Percentiles rank a stretch among this genome's conserved stretches.
Conservation (phyloP, 257 asterid genomes). For the Phtheirospermum japonicum region DNA sequence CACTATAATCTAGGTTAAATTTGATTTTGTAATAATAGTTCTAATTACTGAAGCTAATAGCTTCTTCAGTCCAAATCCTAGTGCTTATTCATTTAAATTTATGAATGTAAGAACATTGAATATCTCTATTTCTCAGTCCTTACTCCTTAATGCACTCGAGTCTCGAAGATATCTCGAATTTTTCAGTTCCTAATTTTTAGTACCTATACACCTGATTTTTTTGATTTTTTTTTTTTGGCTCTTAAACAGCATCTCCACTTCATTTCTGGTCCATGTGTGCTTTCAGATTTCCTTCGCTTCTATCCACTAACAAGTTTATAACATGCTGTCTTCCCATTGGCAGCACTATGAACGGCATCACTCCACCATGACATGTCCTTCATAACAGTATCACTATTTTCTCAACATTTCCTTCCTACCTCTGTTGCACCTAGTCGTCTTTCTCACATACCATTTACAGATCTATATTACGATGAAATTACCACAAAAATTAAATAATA, state of each 20-base stretch:
- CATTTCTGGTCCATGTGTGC: neutral
- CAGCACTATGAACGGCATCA: neutral
- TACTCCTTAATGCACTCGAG: too few relatives aligned
- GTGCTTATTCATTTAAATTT: too few relatives aligned
- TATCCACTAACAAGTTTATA: neutral
- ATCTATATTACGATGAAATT: neutral
- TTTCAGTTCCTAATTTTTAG: too few relatives aligned
- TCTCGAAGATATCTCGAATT: too few relatives aligned
- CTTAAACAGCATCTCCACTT: neutral
- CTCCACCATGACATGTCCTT: neutral
- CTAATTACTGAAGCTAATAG: too few relatives aligned
- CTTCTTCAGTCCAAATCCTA: too few relatives aligned
- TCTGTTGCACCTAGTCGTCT: slow-evolving; percentile 8
- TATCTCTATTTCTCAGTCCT: too few relatives aligned
- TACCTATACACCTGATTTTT: neutral
- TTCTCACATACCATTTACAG: slow-evolving; percentile 6
- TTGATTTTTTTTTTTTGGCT: neutral
- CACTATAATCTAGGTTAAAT: too few relatives aligned
- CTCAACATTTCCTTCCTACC: neutral
- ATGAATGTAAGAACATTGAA: too few relatives aligned
- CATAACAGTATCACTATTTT: neutral
- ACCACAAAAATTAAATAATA: neutral
- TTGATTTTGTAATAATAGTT: too few relatives aligned
- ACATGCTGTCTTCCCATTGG: neutral
- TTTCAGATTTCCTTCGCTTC: neutral